A percentile compares a stretch with the other conserved stretches of the same genome.
phyloP scores from a whole-genome alignment of 1,284 basidiomycete species.

The Cutaneotrichosporon cavernicola region DNA sequence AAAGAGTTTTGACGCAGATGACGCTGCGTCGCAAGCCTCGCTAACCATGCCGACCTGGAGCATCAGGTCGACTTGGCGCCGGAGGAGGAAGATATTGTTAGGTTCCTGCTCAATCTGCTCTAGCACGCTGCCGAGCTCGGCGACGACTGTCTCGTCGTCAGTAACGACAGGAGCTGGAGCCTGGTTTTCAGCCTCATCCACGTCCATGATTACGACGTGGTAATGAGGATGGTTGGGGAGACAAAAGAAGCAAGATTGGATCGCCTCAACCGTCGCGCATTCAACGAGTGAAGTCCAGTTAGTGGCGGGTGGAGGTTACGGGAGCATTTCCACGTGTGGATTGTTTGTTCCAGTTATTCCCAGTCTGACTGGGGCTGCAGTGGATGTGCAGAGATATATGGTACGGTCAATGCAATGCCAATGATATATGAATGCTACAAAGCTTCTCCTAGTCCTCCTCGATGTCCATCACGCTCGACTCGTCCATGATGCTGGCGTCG shows the following conservation, averaged over 20 bases:
- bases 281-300: background rate
- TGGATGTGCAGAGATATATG: background rate
- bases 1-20: constrained; percentile 23
- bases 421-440: background rate
- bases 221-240: background rate
- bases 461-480: constrained; percentile 44
- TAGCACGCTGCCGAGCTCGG: constrained; percentile 34
- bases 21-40: constrained; percentile 29
- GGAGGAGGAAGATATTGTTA: constrained; percentile 35
- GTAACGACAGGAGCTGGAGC: background rate
- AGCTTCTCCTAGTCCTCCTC: constrained; percentile 36
- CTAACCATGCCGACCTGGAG: constrained; percentile 28
- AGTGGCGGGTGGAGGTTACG: background rate
- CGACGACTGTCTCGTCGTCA: constrained; percentile 19
- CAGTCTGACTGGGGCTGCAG: background rate
- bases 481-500: constrained; percentile 25
- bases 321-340: background rate
- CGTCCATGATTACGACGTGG: constrained; percentile 4
- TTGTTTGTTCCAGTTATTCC: background rate
- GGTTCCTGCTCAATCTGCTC: constrained; percentile 32
- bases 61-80: constrained; percentile 39
- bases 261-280: background rate
- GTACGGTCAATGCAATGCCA: constrained; percentile 1
- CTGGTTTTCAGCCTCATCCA: background rate
- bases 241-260: background rate